Conservation (phyloP, 192 early-diverging fungal species). For the Paraglomus brasilianum region DNA sequence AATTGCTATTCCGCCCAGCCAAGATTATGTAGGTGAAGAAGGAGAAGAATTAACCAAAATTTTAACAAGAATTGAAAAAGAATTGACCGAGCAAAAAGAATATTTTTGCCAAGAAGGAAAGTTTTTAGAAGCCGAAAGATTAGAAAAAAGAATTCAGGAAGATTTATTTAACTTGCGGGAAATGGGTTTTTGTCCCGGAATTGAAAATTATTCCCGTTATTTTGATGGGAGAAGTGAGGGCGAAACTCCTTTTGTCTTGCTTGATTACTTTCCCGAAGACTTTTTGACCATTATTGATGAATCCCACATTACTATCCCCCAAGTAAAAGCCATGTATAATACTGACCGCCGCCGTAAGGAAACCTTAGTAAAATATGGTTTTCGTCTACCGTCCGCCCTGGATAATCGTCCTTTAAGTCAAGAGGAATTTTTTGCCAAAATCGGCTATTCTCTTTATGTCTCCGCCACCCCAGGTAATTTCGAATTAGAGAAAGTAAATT, state of each 20-base stretch:
- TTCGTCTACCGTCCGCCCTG: too few species aligned
- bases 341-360: too few species aligned
- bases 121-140: neutral
- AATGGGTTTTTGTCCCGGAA: slow-evolving; percentile 10
- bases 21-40: slow-evolving; percentile 8
- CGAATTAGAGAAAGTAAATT: too few species aligned
- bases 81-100: neutral
- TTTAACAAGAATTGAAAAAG: neutral
- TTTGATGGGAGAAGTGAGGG: neutral
- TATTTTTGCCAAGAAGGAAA: too few species aligned
- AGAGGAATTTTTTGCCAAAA: too few species aligned
- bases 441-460: too few species aligned
- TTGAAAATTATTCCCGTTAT: slow-evolving; percentile 15
- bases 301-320: slow-evolving; percentile 7
- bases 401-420: too few species aligned
- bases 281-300: slow-evolving; percentile 28
- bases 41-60: slow-evolving; percentile 1
- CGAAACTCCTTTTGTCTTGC: slow-evolving; percentile 5
- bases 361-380: too few species aligned
- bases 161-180: slow-evolving; percentile 16
- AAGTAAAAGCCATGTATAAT: too few species aligned
- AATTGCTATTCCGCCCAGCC: slow-evolving; percentile 10
- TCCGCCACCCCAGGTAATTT: too few species aligned
- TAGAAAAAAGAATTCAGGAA: slow-evolving; percentile 16
- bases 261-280: slow-evolving; percentile 8